A percentile compares a stretch with the other conserved stretches of the same genome.
Conservation (phyloP, 495 filamentous ascomycete species). For the Geopyxis carbonaria region DNA sequence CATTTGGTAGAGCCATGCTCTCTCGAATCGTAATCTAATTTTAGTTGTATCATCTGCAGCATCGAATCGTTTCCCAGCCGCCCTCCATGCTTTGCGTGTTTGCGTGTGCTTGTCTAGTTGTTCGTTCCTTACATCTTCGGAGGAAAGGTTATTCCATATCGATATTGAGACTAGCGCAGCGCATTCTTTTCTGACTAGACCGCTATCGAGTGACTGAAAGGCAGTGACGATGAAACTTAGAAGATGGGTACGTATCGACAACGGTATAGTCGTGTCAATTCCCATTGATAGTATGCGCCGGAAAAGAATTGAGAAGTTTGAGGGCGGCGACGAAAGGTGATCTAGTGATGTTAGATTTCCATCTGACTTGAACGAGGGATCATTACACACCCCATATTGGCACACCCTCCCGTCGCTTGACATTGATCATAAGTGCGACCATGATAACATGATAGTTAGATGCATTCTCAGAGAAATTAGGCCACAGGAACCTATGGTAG, state of each 20-base stretch:
- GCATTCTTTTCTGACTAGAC: constrained; percentile 82
- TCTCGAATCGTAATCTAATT: constrained; percentile 71
- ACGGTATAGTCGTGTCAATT: constrained; percentile 57
- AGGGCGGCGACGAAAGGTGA: constrained; percentile 56
- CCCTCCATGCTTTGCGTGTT: constrained; percentile 79
- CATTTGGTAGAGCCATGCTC: constrained; percentile 82
- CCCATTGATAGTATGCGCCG: constrained; percentile 78
- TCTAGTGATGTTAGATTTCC: constrained; percentile 30
- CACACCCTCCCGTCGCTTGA: constrained; percentile 72
- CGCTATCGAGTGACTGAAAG: constrained; percentile 86
- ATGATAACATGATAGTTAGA: constrained; percentile 83
- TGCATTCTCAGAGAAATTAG: constrained; percentile 71
- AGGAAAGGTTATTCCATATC: constrained; percentile 84
- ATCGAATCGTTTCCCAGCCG: constrained; percentile 70
- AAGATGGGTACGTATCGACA: constrained; percentile 56
- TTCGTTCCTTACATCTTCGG: constrained; percentile 43
- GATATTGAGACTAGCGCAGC: constrained; percentile 87
- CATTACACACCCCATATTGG: constrained; percentile 57
- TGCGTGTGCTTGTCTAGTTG: constrained; percentile 51
- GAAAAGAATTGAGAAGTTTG: constrained; percentile 80
- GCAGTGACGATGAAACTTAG: constrained; percentile 75
- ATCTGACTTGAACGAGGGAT: not conserved
- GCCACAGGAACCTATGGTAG: constrained; percentile 66
- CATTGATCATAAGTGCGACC: constrained; percentile 66
- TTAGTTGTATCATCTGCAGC: constrained; percentile 65